Percentiles rank a stretch among this genome's conserved stretches.
Conservation (phyloP, 164 flowering plant species). For the Annona cherimola region DNA sequence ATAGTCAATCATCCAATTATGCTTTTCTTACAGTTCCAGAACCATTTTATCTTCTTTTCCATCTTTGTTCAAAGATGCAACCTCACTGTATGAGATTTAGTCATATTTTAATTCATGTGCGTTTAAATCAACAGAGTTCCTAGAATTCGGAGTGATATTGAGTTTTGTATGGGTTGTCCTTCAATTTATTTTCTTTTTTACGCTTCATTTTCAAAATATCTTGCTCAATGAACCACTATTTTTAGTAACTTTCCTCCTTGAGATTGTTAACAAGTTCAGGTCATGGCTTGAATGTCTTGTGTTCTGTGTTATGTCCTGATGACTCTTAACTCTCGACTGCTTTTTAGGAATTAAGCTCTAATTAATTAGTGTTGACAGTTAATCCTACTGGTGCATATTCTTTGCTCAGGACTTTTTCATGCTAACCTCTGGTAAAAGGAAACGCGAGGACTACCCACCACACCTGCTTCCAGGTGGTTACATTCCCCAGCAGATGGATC, state of each 20-base stretch:
- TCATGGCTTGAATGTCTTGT: not conserved
- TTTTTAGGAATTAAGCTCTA: not conserved
- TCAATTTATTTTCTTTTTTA: not conserved
- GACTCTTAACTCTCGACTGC: not conserved
- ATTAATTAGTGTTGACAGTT: not conserved
- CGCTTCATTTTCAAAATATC: not conserved
- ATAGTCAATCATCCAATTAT: too few species aligned
- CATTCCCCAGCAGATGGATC: conserved; percentile 98
- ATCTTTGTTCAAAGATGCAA: too few species aligned
- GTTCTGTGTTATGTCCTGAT: not conserved
- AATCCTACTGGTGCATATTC: not conserved
- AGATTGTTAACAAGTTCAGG: not conserved
- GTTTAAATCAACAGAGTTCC: too few species aligned
- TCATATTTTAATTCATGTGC: too few species aligned
- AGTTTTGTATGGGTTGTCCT: not conserved
- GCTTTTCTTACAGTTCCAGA: too few species aligned
- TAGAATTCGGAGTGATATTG: too few species aligned
- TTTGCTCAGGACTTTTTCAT: conserved; percentile 59
- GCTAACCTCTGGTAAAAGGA: conserved; percentile 67
- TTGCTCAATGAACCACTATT: not conserved
- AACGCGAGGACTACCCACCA: conserved; percentile 65
- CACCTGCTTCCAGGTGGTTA: conserved; percentile 54
- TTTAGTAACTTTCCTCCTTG: not conserved
- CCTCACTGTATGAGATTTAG: too few species aligned
- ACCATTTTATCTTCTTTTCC: too few species aligned